phyloP scores from a whole-genome alignment of 768 basidiomycete genomes.

The Scleroderma bovista region DNA sequence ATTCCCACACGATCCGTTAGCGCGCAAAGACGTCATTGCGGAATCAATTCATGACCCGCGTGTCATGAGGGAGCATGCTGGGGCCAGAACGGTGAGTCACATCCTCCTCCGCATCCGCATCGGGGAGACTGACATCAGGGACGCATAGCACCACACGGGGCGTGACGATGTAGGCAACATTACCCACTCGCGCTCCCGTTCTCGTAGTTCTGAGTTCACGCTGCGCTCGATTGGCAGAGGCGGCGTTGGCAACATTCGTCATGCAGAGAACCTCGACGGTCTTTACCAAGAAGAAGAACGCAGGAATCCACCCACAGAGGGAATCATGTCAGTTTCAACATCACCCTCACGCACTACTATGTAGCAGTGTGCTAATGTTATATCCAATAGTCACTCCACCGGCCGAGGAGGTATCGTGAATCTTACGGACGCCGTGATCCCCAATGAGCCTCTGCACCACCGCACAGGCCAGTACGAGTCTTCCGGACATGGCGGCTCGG shows the following conservation, averaged over 20 bases:
- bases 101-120: too few species aligned
- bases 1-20: conserved; percentile 11
- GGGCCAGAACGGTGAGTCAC: conserved; percentile 35
- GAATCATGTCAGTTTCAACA: conserved; percentile 40
- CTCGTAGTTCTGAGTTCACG: conserved; percentile 30
- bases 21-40: conserved; percentile 18
- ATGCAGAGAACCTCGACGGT: conserved; percentile 18
- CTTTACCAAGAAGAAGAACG: conserved; percentile 33
- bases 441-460: conserved; percentile 30
- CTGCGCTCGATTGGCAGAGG: conserved; percentile 56
- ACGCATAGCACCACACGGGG: conserved; percentile 53
- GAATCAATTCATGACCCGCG: conserved; percentile 20
- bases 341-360: too few species aligned
- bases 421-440: conserved; percentile 35
- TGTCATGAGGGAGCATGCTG: conserved; percentile 23
- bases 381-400: conserved; percentile 50
- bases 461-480: conserved; percentile 30
- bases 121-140: too few species aligned
- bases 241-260: conserved; percentile 58
- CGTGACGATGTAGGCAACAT: conserved; percentile 67
- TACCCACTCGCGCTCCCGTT: conserved; percentile 43
- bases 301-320: conserved; percentile 27
- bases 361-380: too few species aligned
- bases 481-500: conserved; percentile 55
- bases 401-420: conserved; percentile 70